Evolutionary conservation across 106 monocot genomes (phyloP), one percentile per base, ranked within the genome.

Genomic region (Dendrobium catenatum): DNA sequence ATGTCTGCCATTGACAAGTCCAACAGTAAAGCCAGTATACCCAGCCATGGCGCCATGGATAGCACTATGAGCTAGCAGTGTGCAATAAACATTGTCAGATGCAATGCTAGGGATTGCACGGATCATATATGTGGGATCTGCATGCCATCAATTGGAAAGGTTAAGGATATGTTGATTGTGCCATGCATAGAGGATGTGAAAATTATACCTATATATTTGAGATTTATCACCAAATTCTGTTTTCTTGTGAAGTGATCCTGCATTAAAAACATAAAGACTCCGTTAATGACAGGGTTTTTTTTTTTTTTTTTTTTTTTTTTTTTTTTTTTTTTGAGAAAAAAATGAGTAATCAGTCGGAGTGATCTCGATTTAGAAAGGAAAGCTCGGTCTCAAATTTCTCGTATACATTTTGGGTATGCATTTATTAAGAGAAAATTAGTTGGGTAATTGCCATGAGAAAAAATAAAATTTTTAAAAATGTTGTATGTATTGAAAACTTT

Each of bases 41-140:
- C 91, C 91, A 5, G 91, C 91, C 89, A 91, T 91, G 54, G 91
- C 91, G 73, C 91, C 91, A 82, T 91, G 89, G 77, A 89, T 72
- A 42, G 85, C 89, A 76, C 88, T 86, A 55, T 91, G 88, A 33
- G 88, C 88, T 68, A 88, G 68, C 40, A 88, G 82, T 6, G 91
- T 91, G 84, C 91, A 86, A 81, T 88, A 91, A 20, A 91, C 86
- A 84, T 90, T 88, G 84, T 90, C 90, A 31, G 88, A 90, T 66
- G 90, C 90, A 84, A 86, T 90, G 76, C 88, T 88, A 11, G 90
- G 90, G 70, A 90, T 82, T 37, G 90, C 90, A 46, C 90, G 80
- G 55, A 90, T 88, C 90, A 90, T 90, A 66, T 90, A 90, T 20
- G 90, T 90, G 20, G 90, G 90, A 84, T 90, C 88, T 90, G 80